Evolutionary conservation across 176 grass and related monocot species (phyloP).

Genomic region (Poa annua): DNA sequence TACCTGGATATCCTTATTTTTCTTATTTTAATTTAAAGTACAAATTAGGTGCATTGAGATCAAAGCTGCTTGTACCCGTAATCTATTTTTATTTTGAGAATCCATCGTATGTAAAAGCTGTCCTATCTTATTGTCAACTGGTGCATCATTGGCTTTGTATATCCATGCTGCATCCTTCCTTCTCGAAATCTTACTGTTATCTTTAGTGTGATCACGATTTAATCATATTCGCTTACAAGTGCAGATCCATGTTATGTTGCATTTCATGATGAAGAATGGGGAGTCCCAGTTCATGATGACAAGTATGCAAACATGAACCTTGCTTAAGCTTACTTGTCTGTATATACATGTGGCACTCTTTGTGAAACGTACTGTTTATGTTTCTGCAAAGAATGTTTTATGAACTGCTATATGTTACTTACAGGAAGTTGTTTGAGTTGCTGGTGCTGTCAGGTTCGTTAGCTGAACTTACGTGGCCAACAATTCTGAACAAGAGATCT

Average conservation of each 20-base stretch:
- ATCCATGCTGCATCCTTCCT: background rate
- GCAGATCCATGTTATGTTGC: slow-evolving; percentile 77
- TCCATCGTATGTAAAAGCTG: background rate
- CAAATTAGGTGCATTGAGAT: background rate
- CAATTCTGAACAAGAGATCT: slow-evolving; percentile 84
- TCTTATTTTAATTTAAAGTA: background rate
- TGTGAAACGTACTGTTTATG: background rate
- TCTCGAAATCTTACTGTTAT: background rate
- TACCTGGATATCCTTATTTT: background rate
- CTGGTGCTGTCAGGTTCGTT: slow-evolving; percentile 89
- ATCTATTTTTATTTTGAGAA: slow-evolving; percentile 18
- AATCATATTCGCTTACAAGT: slow-evolving; percentile 18
- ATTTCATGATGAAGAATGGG: slow-evolving; percentile 91
- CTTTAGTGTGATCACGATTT: slow-evolving; percentile 4
- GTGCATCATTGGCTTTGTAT: background rate
- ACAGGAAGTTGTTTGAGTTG: slow-evolving; percentile 93
- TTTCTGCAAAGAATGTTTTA: slow-evolving; percentile 26
- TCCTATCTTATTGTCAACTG: background rate
- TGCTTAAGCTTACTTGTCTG: background rate
- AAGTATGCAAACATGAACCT: slow-evolving; percentile 47
- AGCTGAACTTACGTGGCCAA: slow-evolving; percentile 91
- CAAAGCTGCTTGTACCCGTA: background rate
- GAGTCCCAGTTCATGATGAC: slow-evolving; percentile 84
- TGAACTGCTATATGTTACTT: slow-evolving; percentile 39
- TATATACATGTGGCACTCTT: background rate